phyloP scores from a whole-genome alignment of 345 rosid species.

The Salix suchowensis region DNA sequence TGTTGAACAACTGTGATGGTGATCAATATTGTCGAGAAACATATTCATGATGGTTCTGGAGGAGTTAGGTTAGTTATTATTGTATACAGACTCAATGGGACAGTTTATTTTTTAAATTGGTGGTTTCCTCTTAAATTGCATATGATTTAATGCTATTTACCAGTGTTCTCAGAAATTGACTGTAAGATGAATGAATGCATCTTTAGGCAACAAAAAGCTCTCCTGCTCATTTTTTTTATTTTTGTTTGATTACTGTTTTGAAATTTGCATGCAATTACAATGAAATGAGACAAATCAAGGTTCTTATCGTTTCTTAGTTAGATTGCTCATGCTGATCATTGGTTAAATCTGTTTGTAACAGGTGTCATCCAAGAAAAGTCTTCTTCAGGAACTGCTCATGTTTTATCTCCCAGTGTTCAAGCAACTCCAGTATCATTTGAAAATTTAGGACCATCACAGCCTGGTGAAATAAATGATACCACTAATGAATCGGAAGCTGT shows the following conservation, averaged over 20 bases:
- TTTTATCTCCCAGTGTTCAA: constrained; percentile 38
- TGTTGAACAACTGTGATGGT: background rate
- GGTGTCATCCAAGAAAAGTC: constrained; percentile 38
- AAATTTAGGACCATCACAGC: constrained; percentile 34
- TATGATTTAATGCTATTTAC: background rate
- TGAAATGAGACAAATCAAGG: background rate
- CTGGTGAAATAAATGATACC: constrained; percentile 25
- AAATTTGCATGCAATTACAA: background rate
- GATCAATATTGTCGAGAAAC: background rate
- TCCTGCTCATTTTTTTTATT: background rate
- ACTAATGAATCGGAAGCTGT: constrained; percentile 36
- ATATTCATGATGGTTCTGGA: background rate
- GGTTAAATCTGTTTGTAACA: constrained; percentile 15
- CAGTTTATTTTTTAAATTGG: background rate
- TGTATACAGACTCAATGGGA: background rate
- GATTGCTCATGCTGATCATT: background rate
- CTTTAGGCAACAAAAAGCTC: background rate
- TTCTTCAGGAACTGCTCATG: constrained; percentile 32
- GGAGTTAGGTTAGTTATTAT: background rate
- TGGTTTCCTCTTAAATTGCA: background rate
- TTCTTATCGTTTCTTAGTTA: background rate
- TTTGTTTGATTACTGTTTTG: background rate
- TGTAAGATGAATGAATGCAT: background rate
- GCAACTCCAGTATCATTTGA: constrained; percentile 47
- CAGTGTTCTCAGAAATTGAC: background rate